Conservation (phyloP, 2,329 filamentous ascomycete species). For the Pseudonectria foliicola region DNA sequence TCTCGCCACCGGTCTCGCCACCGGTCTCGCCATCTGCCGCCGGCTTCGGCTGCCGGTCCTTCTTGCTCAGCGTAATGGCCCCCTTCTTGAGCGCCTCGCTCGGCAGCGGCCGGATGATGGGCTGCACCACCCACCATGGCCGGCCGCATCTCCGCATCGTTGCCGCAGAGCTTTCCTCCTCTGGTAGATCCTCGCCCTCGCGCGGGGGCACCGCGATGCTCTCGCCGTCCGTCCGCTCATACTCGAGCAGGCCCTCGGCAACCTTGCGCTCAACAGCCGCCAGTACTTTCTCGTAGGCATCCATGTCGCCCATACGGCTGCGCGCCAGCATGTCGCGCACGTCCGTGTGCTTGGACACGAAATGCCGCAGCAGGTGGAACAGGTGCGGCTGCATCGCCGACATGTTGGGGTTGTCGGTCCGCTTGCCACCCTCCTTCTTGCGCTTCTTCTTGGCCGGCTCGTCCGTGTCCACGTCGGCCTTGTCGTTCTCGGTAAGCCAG, state of each 20-base stretch:
- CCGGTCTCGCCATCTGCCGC: too few species aligned
- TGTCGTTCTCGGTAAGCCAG: conserved; percentile 34
- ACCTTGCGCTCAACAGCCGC: conserved; percentile 68
- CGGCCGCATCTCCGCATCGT: conserved; percentile 67
- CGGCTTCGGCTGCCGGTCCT: conserved; percentile 40
- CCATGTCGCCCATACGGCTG: conserved; percentile 62
- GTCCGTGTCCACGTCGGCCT: conserved; percentile 29
- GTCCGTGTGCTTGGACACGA: conserved; percentile 73
- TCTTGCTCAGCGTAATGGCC: conserved; percentile 67
- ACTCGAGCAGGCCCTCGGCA: conserved; percentile 64
- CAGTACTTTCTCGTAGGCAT: conserved; percentile 70
- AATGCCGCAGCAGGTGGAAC: conserved; percentile 80
- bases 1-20: too few species aligned
- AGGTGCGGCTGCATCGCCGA: conserved; percentile 82
- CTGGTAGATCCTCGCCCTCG: conserved; percentile 30
- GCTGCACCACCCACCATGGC: conserved; percentile 87
- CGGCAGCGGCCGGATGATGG: conserved; percentile 77
- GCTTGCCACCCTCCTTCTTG: conserved; percentile 33
- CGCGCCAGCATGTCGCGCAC: conserved; percentile 78
- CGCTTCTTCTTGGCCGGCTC: conserved; percentile 47
- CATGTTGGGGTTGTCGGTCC: conserved; percentile 54
- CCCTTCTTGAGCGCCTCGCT: conserved; percentile 82
- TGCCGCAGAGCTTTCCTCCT: conserved; percentile 54
- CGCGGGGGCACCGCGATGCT: conserved; percentile 35
- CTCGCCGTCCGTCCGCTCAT: conserved; percentile 44